Evolutionary conservation across 805 yeast genomes (phyloP).

Genomic region (Cyberlindnera veronae): DNA sequence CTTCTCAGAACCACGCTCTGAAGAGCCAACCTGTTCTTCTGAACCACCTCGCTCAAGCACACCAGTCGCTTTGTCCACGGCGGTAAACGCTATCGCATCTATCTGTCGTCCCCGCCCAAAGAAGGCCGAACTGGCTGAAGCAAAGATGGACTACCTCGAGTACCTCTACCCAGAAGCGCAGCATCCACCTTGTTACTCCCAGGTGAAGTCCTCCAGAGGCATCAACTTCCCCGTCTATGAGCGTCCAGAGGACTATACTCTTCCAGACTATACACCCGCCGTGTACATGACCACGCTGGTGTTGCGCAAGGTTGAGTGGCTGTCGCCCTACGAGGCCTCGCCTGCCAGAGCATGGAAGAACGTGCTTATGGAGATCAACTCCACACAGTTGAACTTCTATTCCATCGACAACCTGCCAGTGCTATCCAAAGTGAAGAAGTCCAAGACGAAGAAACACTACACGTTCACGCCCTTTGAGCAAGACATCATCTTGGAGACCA

Average conservation of each 20-base stretch:
- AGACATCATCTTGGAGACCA: slow-evolving; percentile 21
- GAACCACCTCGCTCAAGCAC: neutral
- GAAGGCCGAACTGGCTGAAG: no score
- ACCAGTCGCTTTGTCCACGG: neutral
- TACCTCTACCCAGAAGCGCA: slow-evolving; percentile 17
- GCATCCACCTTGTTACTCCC: slow-evolving; percentile 16
- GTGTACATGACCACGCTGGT: slow-evolving; percentile 56
- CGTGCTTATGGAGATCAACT: slow-evolving; percentile 70
- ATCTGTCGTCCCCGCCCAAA: neutral
- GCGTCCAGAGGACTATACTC: slow-evolving; percentile 23
- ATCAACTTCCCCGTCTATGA: slow-evolving; percentile 36
- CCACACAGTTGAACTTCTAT: slow-evolving; percentile 80
- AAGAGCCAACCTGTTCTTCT: no score
- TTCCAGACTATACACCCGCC: slow-evolving; percentile 69
- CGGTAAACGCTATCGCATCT: neutral
- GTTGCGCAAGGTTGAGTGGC: slow-evolving; percentile 68
- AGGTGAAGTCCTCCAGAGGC: slow-evolving; percentile 8
- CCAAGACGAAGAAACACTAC: slow-evolving; percentile 26
- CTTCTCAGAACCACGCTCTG: neutral
- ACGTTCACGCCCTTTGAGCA: slow-evolving; percentile 26
- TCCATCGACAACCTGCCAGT: slow-evolving; percentile 34
- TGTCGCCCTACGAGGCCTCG: slow-evolving; percentile 72
- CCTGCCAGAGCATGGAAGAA: slow-evolving; percentile 67
- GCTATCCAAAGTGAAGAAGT: slow-evolving; percentile 29
- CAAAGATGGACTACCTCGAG: slow-evolving; percentile 17